Conservation (phyloP, 768 basidiomycete genomes). For the Kwoniella dejecticola region DNA sequence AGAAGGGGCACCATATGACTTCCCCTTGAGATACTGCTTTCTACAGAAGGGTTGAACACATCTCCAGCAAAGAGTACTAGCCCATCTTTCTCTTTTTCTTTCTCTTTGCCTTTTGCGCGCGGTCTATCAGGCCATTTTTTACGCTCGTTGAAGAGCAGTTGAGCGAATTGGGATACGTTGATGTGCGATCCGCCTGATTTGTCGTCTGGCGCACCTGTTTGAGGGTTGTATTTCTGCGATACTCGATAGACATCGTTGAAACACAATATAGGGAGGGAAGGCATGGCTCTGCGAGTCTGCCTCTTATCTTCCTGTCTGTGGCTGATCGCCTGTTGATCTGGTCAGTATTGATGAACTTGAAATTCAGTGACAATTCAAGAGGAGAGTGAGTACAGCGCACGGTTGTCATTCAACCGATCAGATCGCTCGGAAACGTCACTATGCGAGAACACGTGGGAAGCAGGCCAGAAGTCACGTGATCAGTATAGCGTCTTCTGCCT, state of each 20-base stretch:
- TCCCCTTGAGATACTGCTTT: constrained; percentile 83
- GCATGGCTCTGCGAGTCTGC: no score
- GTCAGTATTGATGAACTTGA: no score
- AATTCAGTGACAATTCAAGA: not conserved
- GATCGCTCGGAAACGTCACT: not conserved
- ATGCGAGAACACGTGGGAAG: not conserved
- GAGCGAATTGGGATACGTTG: constrained; percentile 83
- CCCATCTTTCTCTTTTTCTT: constrained; percentile 66
- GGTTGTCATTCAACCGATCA: not conserved
- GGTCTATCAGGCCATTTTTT: constrained; percentile 61
- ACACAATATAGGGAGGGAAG: constrained; percentile 51
- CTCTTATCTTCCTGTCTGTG: no score
- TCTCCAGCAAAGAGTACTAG: constrained; percentile 86
- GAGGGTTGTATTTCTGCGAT: constrained; percentile 65
- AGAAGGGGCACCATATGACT: constrained; percentile 92
- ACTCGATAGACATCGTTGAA: constrained; percentile 68
- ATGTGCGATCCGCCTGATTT: constrained; percentile 60
- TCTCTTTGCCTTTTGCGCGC: constrained; percentile 3
- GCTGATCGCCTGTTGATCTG: not conserved
- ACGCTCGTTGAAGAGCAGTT: constrained; percentile 67
- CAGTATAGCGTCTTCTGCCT: not conserved
- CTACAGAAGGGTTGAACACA: constrained; percentile 80
- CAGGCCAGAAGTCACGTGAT: not conserved
- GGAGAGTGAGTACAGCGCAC: not conserved
- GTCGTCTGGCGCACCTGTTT: constrained; percentile 39